These are phyloP conservation scores for Penicillium tannophilum DNA, from an alignment of 495 filamentous ascomycete species.

Conservation along the genomic window DNA sequence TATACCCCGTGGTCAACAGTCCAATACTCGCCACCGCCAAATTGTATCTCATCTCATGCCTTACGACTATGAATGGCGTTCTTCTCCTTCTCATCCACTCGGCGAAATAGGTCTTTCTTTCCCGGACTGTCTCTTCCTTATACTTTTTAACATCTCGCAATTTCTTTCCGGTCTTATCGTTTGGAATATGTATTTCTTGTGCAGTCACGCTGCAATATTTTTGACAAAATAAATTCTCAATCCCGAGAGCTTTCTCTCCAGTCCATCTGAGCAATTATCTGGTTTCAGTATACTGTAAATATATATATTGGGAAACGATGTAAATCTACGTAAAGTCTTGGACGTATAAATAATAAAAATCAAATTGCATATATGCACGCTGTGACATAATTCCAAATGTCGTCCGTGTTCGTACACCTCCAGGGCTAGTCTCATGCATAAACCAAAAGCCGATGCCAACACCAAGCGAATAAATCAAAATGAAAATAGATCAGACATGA, in stretches of 20 bases:
- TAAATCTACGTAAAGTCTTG: neutral
- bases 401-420: slow-evolving; percentile 7
- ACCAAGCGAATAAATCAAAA: neutral
- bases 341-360: neutral
- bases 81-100: slow-evolving; percentile 13
- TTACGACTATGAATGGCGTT: slow-evolving; percentile 36
- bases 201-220: slow-evolving; percentile 55
- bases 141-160: slow-evolving; percentile 13
- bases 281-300: neutral
- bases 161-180: slow-evolving; percentile 16
- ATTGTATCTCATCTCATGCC: slow-evolving; percentile 33
- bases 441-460: slow-evolving; percentile 7
- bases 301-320: neutral
- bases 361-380: slow-evolving; percentile 5
- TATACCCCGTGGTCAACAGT: slow-evolving; percentile 16
- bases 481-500: slow-evolving; percentile 5
- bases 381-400: neutral
- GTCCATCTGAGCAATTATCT: neutral
- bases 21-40: slow-evolving; percentile 14
- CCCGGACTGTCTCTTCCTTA: slow-evolving; percentile 15
- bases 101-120: slow-evolving; percentile 21
- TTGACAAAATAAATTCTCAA: neutral
- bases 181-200: slow-evolving; percentile 16
- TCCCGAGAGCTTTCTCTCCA: neutral
- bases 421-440: neutral